Conservation (phyloP, 2,329 filamentous ascomycete genomes). For the Pseudocercospora eumusae region DNA sequence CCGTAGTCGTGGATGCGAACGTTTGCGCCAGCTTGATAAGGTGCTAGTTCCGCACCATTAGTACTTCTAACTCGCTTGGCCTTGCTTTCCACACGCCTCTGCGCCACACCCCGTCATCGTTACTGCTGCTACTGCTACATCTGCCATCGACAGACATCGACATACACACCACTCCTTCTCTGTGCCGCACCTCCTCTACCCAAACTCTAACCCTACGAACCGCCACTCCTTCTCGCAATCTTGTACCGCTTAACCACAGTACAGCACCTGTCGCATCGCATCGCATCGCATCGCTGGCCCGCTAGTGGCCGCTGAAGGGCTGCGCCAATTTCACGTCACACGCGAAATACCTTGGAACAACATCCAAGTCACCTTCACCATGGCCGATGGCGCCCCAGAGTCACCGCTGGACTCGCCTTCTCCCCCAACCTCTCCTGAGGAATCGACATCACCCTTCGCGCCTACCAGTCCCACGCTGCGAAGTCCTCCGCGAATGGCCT, state of each 20-base stretch:
- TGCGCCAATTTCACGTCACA: not conserved
- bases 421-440: conserved; percentile 36
- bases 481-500: conserved; percentile 26
- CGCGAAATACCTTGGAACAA: not conserved
- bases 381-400: conserved; percentile 23
- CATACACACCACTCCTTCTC: not conserved
- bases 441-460: conserved; percentile 26
- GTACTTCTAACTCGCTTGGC: not conserved
- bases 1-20: not conserved
- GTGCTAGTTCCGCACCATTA: not conserved
- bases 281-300: conserved; percentile 1
- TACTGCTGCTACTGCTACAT: not conserved
- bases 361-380: conserved; percentile 11
- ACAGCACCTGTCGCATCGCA: conserved; percentile 2
- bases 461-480: conserved; percentile 16
- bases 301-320: not conserved
- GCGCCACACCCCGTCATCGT: not conserved
- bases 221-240: not conserved
- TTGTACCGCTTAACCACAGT: conserved; percentile 2
- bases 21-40: not conserved
- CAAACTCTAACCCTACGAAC: conserved; percentile 1
- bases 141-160: not conserved
- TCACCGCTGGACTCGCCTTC: conserved; percentile 28
- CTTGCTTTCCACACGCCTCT: not conserved
- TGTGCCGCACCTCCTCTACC: not conserved